Evolutionary conservation across 352 stramenopile genomes (phyloP).

Genomic region (Phytophthora macrochlamydospora): DNA sequence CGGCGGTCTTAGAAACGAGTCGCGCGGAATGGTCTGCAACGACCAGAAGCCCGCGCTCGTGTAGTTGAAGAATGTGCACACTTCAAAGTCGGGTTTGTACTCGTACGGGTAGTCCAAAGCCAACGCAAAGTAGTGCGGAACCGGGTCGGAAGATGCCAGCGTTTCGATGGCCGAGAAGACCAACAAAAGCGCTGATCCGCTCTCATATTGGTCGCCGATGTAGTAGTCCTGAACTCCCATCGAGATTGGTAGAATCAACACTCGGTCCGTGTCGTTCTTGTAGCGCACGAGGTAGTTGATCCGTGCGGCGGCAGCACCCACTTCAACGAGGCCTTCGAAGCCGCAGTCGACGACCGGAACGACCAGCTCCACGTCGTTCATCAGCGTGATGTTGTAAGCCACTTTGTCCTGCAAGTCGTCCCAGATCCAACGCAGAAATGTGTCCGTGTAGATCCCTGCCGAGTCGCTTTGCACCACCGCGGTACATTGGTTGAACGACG

Average conservation of each 20-base stretch:
- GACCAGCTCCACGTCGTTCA: slow-evolving; percentile 33
- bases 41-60: slow-evolving; percentile 27
- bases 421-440: slow-evolving; percentile 37
- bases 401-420: slow-evolving; percentile 30
- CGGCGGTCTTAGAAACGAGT: slow-evolving; percentile 23
- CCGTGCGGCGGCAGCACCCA: slow-evolving; percentile 18
- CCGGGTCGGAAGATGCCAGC: slow-evolving; percentile 15
- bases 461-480: slow-evolving; percentile 2
- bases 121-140: slow-evolving; percentile 30
- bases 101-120: slow-evolving; percentile 42
- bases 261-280: slow-evolving; percentile 18
- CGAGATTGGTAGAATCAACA: slow-evolving; percentile 29
- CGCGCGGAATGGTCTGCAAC: slow-evolving; percentile 23
- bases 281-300: slow-evolving; percentile 41
- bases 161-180: slow-evolving; percentile 33
- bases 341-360: slow-evolving; percentile 34
- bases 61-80: slow-evolving; percentile 20
- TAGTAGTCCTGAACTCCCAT: slow-evolving; percentile 43
- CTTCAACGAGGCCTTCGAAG: slow-evolving; percentile 4
- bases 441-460: slow-evolving; percentile 35
- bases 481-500: slow-evolving; percentile 23
- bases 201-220: slow-evolving; percentile 28
- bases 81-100: slow-evolving; percentile 31
- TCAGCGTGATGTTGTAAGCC: slow-evolving; percentile 41
- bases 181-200: slow-evolving; percentile 24